phyloP scores from a whole-genome alignment of 345 rosid genomes.

The Erucastrum elatum region DNA sequence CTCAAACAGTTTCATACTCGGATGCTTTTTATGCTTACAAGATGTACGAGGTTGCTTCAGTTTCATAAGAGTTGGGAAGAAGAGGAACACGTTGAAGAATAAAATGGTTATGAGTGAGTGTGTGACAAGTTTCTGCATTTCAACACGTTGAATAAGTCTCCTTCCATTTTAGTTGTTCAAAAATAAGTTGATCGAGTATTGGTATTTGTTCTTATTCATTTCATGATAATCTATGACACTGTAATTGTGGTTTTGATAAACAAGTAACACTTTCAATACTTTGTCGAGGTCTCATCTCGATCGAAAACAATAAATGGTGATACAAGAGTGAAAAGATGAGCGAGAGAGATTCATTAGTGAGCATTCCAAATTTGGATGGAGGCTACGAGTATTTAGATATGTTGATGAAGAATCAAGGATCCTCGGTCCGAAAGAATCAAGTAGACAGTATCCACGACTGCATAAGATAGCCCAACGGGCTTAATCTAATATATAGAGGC shows the following conservation, averaged over 20 bases:
- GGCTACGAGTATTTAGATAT: no score
- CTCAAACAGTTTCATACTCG: constrained; percentile 91
- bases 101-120: neutral
- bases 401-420: no score
- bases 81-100: constrained; percentile 53
- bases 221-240: neutral
- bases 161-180: neutral
- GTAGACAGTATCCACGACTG: no score
- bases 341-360: no score
- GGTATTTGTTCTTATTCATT: neutral
- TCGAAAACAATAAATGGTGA: neutral
- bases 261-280: no score
- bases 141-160: neutral
- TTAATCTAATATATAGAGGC: no score
- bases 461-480: no score
- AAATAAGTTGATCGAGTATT: neutral
- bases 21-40: constrained; percentile 98
- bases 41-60: constrained; percentile 95
- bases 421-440: no score
- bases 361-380: no score
- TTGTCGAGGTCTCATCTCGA: neutral
- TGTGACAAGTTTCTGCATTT: neutral
- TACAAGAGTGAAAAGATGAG: neutral
- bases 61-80: constrained; percentile 93
- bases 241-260: neutral